A percentile compares a stretch with the other conserved stretches of the same genome.
Conservation (phyloP, 1,284 basidiomycete genomes). For the Cutaneotrichosporon cavernicola region DNA sequence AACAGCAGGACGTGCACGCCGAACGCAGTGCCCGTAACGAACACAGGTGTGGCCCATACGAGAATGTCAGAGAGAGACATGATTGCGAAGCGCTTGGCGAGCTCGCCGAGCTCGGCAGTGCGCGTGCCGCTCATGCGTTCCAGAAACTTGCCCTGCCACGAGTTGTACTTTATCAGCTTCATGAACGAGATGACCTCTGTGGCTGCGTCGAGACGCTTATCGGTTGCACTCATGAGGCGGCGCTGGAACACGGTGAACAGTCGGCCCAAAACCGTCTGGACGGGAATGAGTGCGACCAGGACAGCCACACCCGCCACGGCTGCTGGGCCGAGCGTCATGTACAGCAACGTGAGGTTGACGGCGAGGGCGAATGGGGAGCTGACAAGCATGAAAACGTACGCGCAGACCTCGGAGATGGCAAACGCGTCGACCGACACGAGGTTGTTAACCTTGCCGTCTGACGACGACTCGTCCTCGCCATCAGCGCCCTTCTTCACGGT, state of each 20-base stretch:
- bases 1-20: conserved; percentile 50
- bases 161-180: conserved; percentile 57
- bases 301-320: conserved; percentile 55
- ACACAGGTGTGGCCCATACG: conserved; percentile 54
- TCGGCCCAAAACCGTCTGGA: conserved; percentile 51
- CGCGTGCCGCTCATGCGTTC: conserved; percentile 55
- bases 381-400: conserved; percentile 48
- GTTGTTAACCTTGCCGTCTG: conserved; percentile 59
- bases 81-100: conserved; percentile 53
- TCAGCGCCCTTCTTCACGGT: conserved; percentile 37
- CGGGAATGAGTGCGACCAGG: conserved; percentile 51
- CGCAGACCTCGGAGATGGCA: conserved; percentile 49
- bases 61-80: conserved; percentile 51
- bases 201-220: conserved; percentile 57
- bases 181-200: conserved; percentile 60
- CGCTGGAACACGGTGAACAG: conserved; percentile 56
- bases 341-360: conserved; percentile 55
- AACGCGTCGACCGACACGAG: conserved; percentile 60
- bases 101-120: conserved; percentile 54
- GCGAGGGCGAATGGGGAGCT: conserved; percentile 54
- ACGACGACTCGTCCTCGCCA: conserved; percentile 35
- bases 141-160: conserved; percentile 56
- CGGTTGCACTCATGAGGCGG: conserved; percentile 56
- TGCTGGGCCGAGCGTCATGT: conserved; percentile 51
- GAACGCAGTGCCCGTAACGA: conserved; percentile 57